Base-by-base conservation (phyloP, 2,329 filamentous ascomycete species). In the Thermothelomyces thermophilus region DNA sequence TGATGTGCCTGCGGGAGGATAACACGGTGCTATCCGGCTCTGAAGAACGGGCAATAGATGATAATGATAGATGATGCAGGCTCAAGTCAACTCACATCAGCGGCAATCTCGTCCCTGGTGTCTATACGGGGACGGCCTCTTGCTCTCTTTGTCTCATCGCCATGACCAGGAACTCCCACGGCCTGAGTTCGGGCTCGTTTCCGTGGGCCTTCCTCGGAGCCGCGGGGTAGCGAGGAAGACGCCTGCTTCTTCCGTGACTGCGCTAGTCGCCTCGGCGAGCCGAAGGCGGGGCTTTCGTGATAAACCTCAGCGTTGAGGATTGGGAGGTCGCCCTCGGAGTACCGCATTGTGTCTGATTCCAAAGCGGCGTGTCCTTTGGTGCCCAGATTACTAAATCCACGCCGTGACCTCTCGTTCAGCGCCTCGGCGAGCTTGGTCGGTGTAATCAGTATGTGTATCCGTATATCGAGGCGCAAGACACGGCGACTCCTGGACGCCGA, bases 111-210 rank as follows among this genome's bases (percentile, higher is more conserved):
- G 66, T 91, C 86, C 53, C 82, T 81, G n/a, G 81, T 80, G 58
- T 90, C 83, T 14, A 93, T 73, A 44, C 87, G 74, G 5, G 88
- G 88, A 48, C 88, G 76, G 7, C 88, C 88, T 62, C 88, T 75
- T 16, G 80, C 72, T 59, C 84, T 80, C 64, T 80, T 83, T 59
- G 72, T 74, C 41, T 72, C 70, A 44, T 73, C 71, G 1, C 74
- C 69, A 1, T 70, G 68, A 1, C 68, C 65, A 1, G 19, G 46
- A 1, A 22, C 60, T 1, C 64, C 64, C 13, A 57, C 58, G 7
- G 63, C 58, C 6, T 59, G 57, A 14, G 53, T 53, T 36, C 63
- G 65, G 46, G 62, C 63, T 22, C 67, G 67, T 57, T 70, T 71
- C 57, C 62, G 67, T 10, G 53, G 45, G 7, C 47, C 52, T 0